These are phyloP conservation scores for Tolypocladium inflatum DNA, from an alignment of 2,329 filamentous ascomycete genomes.

Conservation along the genomic window DNA sequence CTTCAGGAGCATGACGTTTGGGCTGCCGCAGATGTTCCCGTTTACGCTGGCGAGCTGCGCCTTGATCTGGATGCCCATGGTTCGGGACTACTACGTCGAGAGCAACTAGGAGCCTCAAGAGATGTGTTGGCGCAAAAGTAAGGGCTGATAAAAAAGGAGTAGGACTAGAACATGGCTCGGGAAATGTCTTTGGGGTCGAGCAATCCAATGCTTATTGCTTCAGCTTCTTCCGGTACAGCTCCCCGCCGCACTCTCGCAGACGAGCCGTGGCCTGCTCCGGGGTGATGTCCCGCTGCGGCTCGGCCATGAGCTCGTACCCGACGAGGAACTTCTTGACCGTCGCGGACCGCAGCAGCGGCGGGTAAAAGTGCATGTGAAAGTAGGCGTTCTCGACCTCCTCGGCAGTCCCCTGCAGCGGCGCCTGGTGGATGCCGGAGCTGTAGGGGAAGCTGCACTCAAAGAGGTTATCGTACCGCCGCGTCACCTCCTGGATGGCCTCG, in stretches of 20 bases:
- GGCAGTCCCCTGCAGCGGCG: constrained; percentile 69
- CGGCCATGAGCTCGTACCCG: constrained; percentile 91
- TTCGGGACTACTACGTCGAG: constrained; percentile 62
- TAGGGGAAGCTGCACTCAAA: constrained; percentile 97
- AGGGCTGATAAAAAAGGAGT: too few relatives aligned
- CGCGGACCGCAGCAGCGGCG: constrained; percentile 81
- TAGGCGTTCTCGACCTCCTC: constrained; percentile 84
- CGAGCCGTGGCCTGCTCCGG: constrained; percentile 85
- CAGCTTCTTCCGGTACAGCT: constrained; percentile 66
- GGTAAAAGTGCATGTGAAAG: constrained; percentile 97
- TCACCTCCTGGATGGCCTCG: constrained; percentile 78
- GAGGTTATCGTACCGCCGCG: constrained; percentile 87
- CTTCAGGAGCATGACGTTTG: constrained; percentile 65
- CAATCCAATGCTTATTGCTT: constrained; percentile 4
- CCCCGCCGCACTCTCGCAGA: constrained; percentile 66
- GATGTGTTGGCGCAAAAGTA: background rate
- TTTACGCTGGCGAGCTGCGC: constrained; percentile 41
- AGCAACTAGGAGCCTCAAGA: constrained; percentile 12
- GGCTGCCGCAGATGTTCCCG: constrained; percentile 44
- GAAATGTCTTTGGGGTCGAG: background rate
- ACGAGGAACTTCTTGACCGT: constrained; percentile 95
- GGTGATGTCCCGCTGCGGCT: constrained; percentile 97
- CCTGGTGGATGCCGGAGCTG: constrained; percentile 93
- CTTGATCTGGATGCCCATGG: constrained; percentile 52
- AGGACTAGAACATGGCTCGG: too few relatives aligned